These are phyloP conservation scores for Prunus mume DNA, from an alignment of 306 rosid species.

Conservation along the genomic window DNA sequence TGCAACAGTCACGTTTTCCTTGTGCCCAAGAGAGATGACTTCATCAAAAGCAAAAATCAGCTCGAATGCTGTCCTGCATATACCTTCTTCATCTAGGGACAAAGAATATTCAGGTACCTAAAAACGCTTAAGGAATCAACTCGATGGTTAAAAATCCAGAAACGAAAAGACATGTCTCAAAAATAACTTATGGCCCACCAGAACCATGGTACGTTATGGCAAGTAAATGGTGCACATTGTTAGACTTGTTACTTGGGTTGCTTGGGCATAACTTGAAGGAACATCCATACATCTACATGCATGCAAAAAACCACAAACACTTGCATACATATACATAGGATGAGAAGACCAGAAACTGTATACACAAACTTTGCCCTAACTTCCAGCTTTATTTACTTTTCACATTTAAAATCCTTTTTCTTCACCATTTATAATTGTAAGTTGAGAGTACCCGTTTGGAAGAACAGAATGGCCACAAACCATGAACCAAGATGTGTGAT, in stretches of 20 bases:
- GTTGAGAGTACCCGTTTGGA: neutral
- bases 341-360: neutral
- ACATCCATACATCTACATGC: neutral
- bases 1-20: constrained; percentile 80
- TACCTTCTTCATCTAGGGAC: constrained; percentile 92
- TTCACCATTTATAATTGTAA: neutral
- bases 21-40: constrained; percentile 93
- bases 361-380: neutral
- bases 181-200: neutral
- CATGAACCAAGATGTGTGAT: neutral
- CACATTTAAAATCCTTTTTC: neutral
- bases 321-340: neutral
- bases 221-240: neutral
- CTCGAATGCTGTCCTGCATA: constrained; percentile 83
- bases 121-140: constrained; percentile 48
- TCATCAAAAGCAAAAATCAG: constrained; percentile 96
- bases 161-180: neutral
- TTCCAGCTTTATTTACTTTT: neutral
- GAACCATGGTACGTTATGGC: neutral
- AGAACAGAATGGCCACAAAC: neutral
- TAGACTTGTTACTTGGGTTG: neutral
- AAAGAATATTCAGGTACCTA: constrained; percentile 91
- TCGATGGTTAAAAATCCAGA: neutral
- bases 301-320: neutral
- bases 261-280: neutral